Evolutionary conservation across 208 protist species (phyloP), one percentile per base, ranked within the genome.

Genomic region (Crithidia acanthocephali): DNA sequence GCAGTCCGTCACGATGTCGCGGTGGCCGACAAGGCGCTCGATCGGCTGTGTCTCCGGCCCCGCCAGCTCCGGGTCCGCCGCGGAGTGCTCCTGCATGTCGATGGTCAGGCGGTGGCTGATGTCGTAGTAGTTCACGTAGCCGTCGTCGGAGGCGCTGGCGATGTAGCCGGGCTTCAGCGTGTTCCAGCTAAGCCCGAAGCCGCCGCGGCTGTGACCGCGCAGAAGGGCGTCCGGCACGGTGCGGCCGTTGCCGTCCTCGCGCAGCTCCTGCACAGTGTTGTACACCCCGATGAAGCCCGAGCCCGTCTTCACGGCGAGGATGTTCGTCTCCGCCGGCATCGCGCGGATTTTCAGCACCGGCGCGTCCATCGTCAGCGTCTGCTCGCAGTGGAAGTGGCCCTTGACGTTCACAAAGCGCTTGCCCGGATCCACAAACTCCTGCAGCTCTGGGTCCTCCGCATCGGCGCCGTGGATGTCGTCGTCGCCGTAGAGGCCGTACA

Each of bases 61-160:
- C 13, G 30, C 27, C 42, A 76, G 16, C 25, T 79, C 73, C 4
- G 76, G 76, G 53, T 58, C 59, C 9, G 30, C 48, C 37, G 57
- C 65, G 18, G 55, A 40, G 1, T 64, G 37, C 50, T 56, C 58
- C 45, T 68, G 48, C 65, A 74, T 33, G 71, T 74, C 73, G 52
- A 73, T 70, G 44, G 74, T 76, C 35, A 87, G 59, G 72, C 45
- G 68, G 58, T 93, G 76, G 15, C 62, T 72, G 35, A 99, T 84
- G 73, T 99, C 93, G 96, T 96, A 99, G 61, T 97, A 64, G 77
- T 97, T 97, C 5, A 99, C 80, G 6, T 87, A 80, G 32, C 75
- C 71, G 76, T 99, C 98, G 68, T 99, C 95, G n/a, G 90, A 81
- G 27, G 88, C 97, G 58, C 80, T 96, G 9, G 97, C 76, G 40